Base-by-base conservation (phyloP, 371 early-diverging fungal genomes). In the Apophysomyces elegans region DNA sequence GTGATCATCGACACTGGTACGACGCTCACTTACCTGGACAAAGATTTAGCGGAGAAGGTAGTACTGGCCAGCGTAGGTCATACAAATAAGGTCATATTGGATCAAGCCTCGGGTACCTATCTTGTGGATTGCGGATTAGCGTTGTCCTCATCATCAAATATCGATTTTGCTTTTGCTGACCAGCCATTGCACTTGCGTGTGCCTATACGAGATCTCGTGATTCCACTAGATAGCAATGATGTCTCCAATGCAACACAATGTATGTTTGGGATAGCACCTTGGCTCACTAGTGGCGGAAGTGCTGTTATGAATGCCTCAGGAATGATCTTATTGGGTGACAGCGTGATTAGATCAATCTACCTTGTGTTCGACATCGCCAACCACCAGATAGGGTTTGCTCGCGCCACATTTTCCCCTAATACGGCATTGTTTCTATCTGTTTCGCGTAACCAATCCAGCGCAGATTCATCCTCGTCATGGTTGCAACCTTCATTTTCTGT, bases 1-100 rank as follows among this genome's bases (percentile, higher is more conserved):
- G 64, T 69, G 16, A 79, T 76, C 36, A 73, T 79, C 44, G 79
- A 79, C 47, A 72, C 74, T 5, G 79, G 79, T 1, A 76, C 76
- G 7, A 74, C 79, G 0, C 58, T 79, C 36, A 72, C 74, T 11
- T 72, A 70, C 39, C 56, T 79, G 50, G 72, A 68, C 9, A 35
- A 64, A 8, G 59, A 16, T 4, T 37, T 77, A 11, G 77, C 72
- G 3, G 59, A 69, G 32, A 32, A 50, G 9, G 46, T 77, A 3
- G 70, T 72, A 7, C 36, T 56, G 16, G 58, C 67, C 7, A 66
- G 62, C 5, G 77, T 63, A 8, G 63, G 62, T 21, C 13, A 26
- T 1, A 37, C 39, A 2, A 21, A 21, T 14, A 36, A 64, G 7
- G 69, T 63, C 6, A 41, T 58, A 1, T 14, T 74, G 1, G 77